Conservation (phyloP, 345 rosid genomes). For the Laguncularia racemosa region DNA sequence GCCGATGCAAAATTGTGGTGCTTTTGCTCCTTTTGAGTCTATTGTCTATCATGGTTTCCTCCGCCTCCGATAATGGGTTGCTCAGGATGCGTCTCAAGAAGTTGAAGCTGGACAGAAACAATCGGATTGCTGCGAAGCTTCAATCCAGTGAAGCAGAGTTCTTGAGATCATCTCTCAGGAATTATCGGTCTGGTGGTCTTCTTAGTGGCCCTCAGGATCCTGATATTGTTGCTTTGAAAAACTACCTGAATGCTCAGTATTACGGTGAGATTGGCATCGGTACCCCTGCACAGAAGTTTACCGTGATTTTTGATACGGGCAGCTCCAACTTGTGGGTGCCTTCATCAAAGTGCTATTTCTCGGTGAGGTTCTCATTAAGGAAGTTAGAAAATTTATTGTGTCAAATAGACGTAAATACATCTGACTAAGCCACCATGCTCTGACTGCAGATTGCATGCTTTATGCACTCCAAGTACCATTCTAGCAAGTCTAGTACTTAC, state of each 20-base stretch:
- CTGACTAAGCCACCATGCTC: not conserved
- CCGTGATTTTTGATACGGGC: slow-evolving; percentile 90
- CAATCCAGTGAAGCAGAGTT: slow-evolving; percentile 41
- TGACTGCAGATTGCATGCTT: slow-evolving; percentile 63
- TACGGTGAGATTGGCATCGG: slow-evolving; percentile 92
- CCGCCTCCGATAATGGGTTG: slow-evolving; percentile 43
- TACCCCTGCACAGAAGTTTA: slow-evolving; percentile 91
- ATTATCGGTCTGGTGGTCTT: slow-evolving; percentile 20
- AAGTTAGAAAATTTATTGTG: too few species aligned
- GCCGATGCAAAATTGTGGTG: slow-evolving; percentile 18
- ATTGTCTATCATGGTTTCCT: slow-evolving; percentile 26
- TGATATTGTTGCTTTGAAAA: slow-evolving; percentile 59
- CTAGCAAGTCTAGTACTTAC: slow-evolving; percentile 69
- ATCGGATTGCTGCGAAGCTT: slow-evolving; percentile 44
- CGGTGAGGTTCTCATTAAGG: slow-evolving; percentile 37
- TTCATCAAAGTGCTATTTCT: slow-evolving; percentile 78
- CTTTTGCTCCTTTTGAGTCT: slow-evolving; percentile 35
- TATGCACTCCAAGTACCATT: slow-evolving; percentile 72
- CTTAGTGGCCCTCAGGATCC: slow-evolving; percentile 30
- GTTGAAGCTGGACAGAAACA: slow-evolving; percentile 47
- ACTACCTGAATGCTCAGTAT: slow-evolving; percentile 87
- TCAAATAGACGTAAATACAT: not conserved
- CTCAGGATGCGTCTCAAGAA: slow-evolving; percentile 68
- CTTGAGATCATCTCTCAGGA: slow-evolving; percentile 29
- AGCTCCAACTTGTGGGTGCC: slow-evolving; percentile 99